phyloP scores from a whole-genome alignment of 2,329 filamentous ascomycete species.

The Sporothrix mexicana region DNA sequence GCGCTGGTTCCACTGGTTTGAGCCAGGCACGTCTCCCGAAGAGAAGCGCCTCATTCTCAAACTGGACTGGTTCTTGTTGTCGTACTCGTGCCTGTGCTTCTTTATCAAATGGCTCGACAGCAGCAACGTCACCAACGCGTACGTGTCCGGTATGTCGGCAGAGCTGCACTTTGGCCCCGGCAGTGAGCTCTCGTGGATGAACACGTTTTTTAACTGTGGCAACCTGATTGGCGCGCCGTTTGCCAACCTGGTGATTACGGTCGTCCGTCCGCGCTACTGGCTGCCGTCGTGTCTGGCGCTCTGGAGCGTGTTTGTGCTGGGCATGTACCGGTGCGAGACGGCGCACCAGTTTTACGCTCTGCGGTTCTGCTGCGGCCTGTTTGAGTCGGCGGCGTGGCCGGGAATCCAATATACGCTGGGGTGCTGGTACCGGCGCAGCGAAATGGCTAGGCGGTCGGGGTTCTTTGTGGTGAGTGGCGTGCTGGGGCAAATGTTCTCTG shows the following conservation, averaged over 20 bases:
- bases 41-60: slow-evolving; percentile 56
- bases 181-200: slow-evolving; percentile 53
- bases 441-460: slow-evolving; percentile 64
- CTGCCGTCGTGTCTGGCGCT: slow-evolving; percentile 47
- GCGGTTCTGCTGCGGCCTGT: slow-evolving; percentile 59
- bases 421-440: slow-evolving; percentile 69
- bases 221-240: slow-evolving; percentile 53
- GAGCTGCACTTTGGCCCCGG: slow-evolving; percentile 51
- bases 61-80: slow-evolving; percentile 55
- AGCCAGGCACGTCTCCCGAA: slow-evolving; percentile 48
- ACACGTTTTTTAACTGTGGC: slow-evolving; percentile 55
- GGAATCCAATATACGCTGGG: slow-evolving; percentile 54
- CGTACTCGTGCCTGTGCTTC: slow-evolving; percentile 51
- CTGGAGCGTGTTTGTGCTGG: slow-evolving; percentile 51
- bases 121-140: slow-evolving; percentile 56
- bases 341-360: slow-evolving; percentile 53
- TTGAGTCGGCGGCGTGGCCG: slow-evolving; percentile 61
- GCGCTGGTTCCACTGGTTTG: slow-evolving; percentile 52
- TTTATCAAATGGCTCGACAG: slow-evolving; percentile 56
- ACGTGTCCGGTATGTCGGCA: slow-evolving; percentile 54
- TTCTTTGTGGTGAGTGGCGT: slow-evolving; percentile 64
- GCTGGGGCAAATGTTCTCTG: slow-evolving; percentile 71
- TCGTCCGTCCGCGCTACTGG: slow-evolving; percentile 51
- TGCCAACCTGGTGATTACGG: slow-evolving; percentile 52
- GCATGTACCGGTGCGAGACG: slow-evolving; percentile 49